Conservation (phyloP, 352 stramenopile genomes). For the Phytophthora aleatoria region DNA sequence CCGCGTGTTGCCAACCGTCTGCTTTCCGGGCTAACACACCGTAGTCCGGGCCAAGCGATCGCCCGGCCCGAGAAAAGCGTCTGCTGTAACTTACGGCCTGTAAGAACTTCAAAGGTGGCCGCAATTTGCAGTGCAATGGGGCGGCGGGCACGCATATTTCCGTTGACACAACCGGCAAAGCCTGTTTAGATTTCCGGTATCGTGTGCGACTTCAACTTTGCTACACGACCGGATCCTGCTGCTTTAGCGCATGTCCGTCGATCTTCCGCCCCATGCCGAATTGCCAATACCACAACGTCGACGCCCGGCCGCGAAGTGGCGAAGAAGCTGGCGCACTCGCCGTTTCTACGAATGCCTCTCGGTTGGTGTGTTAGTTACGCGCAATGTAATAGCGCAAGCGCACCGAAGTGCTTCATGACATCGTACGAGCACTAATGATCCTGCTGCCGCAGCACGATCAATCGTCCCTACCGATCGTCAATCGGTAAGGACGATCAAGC, state of each 20-base stretch:
- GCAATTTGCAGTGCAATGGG: background rate
- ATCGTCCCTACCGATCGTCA: too few relatives aligned
- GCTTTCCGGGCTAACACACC: conserved; percentile 7
- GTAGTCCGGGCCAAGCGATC: conserved; percentile 10
- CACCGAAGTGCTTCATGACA: conserved; percentile 16
- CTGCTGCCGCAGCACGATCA: background rate
- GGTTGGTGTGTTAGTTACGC: conserved; percentile 3
- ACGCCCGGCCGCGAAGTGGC: background rate
- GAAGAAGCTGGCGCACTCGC: conserved; percentile 13
- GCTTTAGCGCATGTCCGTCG: conserved; percentile 21
- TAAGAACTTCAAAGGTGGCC: background rate
- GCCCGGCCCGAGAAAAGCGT: conserved; percentile 18
- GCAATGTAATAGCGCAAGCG: conserved; percentile 1
- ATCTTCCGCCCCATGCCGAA: conserved; percentile 20
- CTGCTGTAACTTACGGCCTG: conserved; percentile 5
- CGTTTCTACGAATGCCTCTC: conserved; percentile 10
- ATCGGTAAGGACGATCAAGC: too few relatives aligned
- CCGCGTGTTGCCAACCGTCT: conserved; percentile 16
- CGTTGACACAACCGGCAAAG: conserved; percentile 16
- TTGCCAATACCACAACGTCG: background rate
- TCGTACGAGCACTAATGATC: conserved; percentile 1
- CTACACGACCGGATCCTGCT: conserved; percentile 20
- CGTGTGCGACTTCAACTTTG: conserved; percentile 9
- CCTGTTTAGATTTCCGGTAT: conserved; percentile 16
- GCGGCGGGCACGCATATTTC: background rate